These are phyloP conservation scores for Pascua guehoae DNA, from an alignment of 1,284 basidiomycete species.

Conservation along the genomic window DNA sequence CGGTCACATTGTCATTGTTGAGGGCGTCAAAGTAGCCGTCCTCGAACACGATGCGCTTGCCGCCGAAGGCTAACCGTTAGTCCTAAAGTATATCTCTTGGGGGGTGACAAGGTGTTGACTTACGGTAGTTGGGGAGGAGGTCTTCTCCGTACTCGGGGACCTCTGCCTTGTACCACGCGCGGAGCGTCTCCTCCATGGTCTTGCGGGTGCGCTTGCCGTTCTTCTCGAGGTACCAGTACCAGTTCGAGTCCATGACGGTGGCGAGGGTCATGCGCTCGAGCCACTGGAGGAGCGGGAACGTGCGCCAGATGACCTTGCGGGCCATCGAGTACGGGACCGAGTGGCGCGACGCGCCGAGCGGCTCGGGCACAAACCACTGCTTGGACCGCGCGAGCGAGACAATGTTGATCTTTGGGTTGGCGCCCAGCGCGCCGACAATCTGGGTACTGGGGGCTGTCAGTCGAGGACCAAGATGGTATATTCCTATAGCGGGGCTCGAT, in stretches of 20 bases:
- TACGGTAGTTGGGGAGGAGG: constrained; percentile 11
- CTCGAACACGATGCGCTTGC: constrained; percentile 19
- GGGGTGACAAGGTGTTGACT: constrained; percentile 1
- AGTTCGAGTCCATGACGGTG: constrained; percentile 9
- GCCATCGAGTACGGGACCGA: constrained; percentile 7
- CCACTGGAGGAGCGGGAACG: constrained; percentile 12
- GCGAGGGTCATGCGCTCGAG: constrained; percentile 12
- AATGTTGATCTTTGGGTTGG: constrained; percentile 18
- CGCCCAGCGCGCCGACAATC: constrained; percentile 18
- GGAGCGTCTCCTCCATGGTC: constrained; percentile 8
- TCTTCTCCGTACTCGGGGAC: constrained; percentile 15
- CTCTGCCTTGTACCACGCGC: constrained; percentile 10
- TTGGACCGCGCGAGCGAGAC: constrained; percentile 17
- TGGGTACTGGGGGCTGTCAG: constrained; percentile 6
- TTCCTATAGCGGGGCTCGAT: too few species aligned
- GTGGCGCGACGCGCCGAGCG: constrained; percentile 4
- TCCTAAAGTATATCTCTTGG: not conserved
- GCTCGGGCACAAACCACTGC: constrained; percentile 19
- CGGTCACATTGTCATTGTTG: constrained; percentile 13
- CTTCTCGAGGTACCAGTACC: constrained; percentile 14
- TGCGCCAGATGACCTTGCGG: constrained; percentile 3
- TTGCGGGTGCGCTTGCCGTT: constrained; percentile 12
- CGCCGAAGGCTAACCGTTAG: constrained; percentile 7
- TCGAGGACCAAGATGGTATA: not conserved
- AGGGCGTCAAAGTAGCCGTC: constrained; percentile 21